A percentile compares a stretch with the other conserved stretches of the same genome.
phyloP scores from a whole-genome alignment of 73 alveolate species.

The Paramecium octaurelia region DNA sequence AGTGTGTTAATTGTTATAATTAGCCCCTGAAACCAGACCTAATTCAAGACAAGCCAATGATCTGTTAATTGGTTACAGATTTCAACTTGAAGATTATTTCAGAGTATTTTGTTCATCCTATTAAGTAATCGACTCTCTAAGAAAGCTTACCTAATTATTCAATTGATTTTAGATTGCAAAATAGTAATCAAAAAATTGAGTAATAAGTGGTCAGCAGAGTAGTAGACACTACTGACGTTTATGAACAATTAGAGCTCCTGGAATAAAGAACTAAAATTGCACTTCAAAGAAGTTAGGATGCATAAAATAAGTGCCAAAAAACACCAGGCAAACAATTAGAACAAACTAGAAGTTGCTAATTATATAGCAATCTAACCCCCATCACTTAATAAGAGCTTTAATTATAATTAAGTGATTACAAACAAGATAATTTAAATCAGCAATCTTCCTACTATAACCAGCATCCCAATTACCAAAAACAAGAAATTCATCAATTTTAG shows the following conservation, averaged over 20 bases:
- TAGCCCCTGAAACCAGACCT: constrained; percentile 32
- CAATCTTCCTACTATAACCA: not conserved
- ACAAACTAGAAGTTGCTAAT: not conserved
- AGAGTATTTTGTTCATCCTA: not conserved
- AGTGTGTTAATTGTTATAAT: constrained; percentile 9
- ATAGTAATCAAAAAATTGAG: not conserved
- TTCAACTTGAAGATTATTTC: not conserved
- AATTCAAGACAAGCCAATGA: not conserved
- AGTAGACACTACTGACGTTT: not conserved
- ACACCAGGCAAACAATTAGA: not conserved
- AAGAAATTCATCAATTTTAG: not conserved
- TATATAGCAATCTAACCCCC: not conserved
- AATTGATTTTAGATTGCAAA: not conserved
- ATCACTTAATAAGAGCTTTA: not conserved
- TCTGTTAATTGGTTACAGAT: not conserved
- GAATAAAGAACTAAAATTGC: not conserved
- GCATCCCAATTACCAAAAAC: not conserved
- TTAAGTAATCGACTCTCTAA: not conserved
- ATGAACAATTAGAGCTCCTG: not conserved
- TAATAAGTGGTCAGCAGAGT: not conserved
- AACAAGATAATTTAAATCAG: not conserved
- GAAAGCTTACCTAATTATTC: not conserved
- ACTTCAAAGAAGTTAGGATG: not conserved
- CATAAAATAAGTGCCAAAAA: not conserved
- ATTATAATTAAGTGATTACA: not conserved